Conservation (phyloP, 2,329 filamentous ascomycete genomes). For the Cladosporium phlei region DNA sequence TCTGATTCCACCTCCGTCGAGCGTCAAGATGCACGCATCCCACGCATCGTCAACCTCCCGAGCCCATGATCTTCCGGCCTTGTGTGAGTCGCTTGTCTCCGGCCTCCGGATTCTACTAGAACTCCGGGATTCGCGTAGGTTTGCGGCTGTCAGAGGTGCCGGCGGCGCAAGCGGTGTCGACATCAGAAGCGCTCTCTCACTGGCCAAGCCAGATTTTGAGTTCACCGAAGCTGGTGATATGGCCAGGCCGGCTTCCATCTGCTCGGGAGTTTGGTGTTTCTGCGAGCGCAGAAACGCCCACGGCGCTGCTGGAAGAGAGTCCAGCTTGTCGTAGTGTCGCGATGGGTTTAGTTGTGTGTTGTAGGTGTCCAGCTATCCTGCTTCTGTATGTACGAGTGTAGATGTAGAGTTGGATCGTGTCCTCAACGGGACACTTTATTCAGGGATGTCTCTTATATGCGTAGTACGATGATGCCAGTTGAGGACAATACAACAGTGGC, state of each 20-base stretch:
- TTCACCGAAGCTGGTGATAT: no score
- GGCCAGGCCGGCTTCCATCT: slow-evolving; percentile 15
- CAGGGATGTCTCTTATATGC: slow-evolving; percentile 1
- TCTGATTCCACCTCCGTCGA: slow-evolving; percentile 49
- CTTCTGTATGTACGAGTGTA: slow-evolving; percentile 4
- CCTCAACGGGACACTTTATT: neutral
- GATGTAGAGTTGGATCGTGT: neutral
- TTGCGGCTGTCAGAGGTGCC: slow-evolving; percentile 11
- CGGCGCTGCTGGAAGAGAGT: slow-evolving; percentile 30
- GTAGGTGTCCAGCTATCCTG: neutral
- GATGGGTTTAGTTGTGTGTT: neutral
- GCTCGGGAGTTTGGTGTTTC: slow-evolving; percentile 12
- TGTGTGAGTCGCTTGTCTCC: slow-evolving; percentile 34
- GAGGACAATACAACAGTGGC: neutral
- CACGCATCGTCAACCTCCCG: slow-evolving; percentile 41
- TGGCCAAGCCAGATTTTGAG: no score
- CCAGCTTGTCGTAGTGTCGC: slow-evolving; percentile 19
- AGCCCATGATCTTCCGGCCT: slow-evolving; percentile 42
- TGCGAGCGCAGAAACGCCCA: slow-evolving; percentile 27
- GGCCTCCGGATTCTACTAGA: slow-evolving; percentile 21
- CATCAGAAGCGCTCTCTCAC: no score
- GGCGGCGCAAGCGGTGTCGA: slow-evolving; percentile 12
- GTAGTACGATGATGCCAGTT: slow-evolving; percentile 3
- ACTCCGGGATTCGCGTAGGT: slow-evolving; percentile 15
- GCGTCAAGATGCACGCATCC: slow-evolving; percentile 45